Evolutionary conservation across 768 basidiomycete species (phyloP), one percentile per base, ranked within the genome.

Genomic region (Rhodosporidiobolus odoratus): DNA sequence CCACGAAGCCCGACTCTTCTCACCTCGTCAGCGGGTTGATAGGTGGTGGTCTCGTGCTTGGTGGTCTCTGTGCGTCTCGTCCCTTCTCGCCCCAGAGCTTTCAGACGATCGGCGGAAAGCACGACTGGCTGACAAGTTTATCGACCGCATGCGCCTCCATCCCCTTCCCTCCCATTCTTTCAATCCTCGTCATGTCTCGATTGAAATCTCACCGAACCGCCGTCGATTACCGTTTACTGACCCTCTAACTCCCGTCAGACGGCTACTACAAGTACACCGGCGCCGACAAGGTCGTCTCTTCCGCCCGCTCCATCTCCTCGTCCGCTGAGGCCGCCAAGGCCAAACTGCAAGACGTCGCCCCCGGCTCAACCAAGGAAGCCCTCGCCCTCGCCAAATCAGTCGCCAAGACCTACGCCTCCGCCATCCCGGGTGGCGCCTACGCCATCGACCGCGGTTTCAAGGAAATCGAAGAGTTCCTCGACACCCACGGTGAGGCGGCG

Each of bases 221-320:
- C n/a, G n/a, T n/a, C n/a, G n/a, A n/a, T n/a, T n/a, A n/a, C n/a
- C n/a, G n/a, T n/a, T n/a, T n/a, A n/a, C n/a, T n/a, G n/a, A 9
- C 52, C 52, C 27, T 19, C 30, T 27, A 5, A n/a, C 19, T 27
- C 52, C 54, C 25, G 50, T 7, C 37, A 77, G 57, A 58, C 57
- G 76, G 71, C 37, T 77, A 75, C 66, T 77, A 77, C 69, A 66
- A 72, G 53, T 70, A 66, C 48, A 65, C 69, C 2, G 76, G 76
- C 50, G 65, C 75, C 5, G 70, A 69, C 52, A 70, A 62, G 40
- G 75, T 58, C 7, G 75, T 77, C 38, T 50, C 63, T 41, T 58
- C 75, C 19, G 66, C 73, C 4, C 54, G 65, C 37, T 43, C 59
- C 32, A 35, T 73, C 35, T 30, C 67, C 25, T 47, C 59, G 16